These are phyloP conservation scores for Neolecta irregularis DNA, from an alignment of 1,139 yeast species.

Conservation along the genomic window DNA sequence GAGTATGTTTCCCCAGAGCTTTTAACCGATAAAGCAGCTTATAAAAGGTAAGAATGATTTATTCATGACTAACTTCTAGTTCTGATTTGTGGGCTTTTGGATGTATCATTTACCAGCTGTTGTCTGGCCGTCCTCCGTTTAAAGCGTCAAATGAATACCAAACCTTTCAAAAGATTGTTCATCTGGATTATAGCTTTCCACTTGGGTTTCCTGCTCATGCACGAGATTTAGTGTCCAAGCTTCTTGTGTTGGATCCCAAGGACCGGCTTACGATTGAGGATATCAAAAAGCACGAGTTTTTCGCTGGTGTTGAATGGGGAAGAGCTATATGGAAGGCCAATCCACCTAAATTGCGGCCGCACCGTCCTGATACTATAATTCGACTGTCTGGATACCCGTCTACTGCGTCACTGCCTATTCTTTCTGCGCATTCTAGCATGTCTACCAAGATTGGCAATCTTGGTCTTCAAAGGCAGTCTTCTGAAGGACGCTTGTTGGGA, in stretches of 20 bases:
- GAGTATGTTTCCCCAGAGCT: constrained; percentile 86
- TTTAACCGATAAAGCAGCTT: constrained; percentile 65
- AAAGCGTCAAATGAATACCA: constrained; percentile 89
- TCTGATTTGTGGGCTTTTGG: constrained; percentile 97
- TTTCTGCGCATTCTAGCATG: constrained; percentile 15
- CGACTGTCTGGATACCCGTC: constrained; percentile 28
- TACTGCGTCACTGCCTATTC: constrained; percentile 25
- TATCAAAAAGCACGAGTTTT: constrained; percentile 63
- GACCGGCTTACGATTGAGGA: constrained; percentile 47
- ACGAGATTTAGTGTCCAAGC: constrained; percentile 51
- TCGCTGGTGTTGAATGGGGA: constrained; percentile 44
- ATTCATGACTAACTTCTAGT: constrained; percentile 19
- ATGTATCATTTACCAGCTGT: constrained; percentile 81
- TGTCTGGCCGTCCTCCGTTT: constrained; percentile 91
- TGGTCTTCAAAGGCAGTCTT: constrained; percentile 18
- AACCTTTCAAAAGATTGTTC: constrained; percentile 84
- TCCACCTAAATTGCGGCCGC: constrained; percentile 72
- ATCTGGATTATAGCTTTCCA: constrained; percentile 65
- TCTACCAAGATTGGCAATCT: constrained; percentile 19
- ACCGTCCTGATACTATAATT: constrained; percentile 28
- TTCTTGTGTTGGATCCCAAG: constrained; percentile 50
- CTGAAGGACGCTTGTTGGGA: constrained; percentile 20
- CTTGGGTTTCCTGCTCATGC: constrained; percentile 63
- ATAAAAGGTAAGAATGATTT: constrained; percentile 32
- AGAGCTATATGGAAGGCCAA: constrained; percentile 50